Evolutionary conservation across 768 basidiomycete species (phyloP).

Genomic region (Galerina marginata): DNA sequence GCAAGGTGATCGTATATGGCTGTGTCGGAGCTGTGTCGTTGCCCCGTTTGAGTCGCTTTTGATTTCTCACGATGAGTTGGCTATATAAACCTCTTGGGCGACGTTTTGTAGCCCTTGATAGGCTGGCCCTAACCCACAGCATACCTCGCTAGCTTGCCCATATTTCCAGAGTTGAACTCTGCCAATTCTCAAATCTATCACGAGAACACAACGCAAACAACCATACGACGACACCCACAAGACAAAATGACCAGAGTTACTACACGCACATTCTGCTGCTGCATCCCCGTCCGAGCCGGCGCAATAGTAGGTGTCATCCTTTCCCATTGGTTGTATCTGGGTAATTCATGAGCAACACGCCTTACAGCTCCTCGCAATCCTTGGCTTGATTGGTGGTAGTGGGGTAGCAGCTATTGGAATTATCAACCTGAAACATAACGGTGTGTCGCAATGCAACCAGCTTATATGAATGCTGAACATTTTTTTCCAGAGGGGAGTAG

Average conservation of each 20-base stretch:
- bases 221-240: conserved; percentile 7
- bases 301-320: conserved; percentile 42
- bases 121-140: conserved; percentile 52
- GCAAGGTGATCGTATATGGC: conserved; percentile 4
- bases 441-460: conserved; percentile 21
- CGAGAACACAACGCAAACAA: conserved; percentile 13
- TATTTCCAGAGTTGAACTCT: conserved; percentile 37
- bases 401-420: conserved; percentile 44
- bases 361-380: conserved; percentile 43
- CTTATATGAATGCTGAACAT: not conserved
- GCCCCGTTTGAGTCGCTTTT: conserved; percentile 20
- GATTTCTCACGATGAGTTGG: conserved; percentile 27
- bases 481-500: conserved; percentile 39
- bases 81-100: conserved; percentile 39
- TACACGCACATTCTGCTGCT: conserved; percentile 55
- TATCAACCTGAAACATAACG: conserved; percentile 36
- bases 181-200: conserved; percentile 14
- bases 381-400: conserved; percentile 52
- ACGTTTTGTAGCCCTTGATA: conserved; percentile 31
- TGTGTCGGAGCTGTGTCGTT: conserved; percentile 14
- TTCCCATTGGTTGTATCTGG: not conserved
- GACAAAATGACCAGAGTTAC: conserved; percentile 39
- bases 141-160: conserved; percentile 19
- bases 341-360: not conserved
- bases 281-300: conserved; percentile 54